phyloP scores from a whole-genome alignment of 345 rosid species.

The Dimocarpus longan region DNA sequence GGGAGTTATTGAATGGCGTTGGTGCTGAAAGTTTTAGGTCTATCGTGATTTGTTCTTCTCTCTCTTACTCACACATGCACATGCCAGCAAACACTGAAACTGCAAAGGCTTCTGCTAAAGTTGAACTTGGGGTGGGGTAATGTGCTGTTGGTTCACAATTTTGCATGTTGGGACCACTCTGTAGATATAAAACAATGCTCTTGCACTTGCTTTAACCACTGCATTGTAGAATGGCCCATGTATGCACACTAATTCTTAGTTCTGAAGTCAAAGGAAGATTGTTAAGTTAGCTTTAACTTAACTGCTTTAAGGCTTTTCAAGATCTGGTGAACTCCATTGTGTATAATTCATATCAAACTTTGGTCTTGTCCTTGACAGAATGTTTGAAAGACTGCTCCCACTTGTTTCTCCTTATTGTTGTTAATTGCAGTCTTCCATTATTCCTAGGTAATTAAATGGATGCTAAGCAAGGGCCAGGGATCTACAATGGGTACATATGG shows the following conservation, averaged over 20 bases:
- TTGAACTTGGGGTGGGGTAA: background rate
- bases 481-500: slow-evolving; percentile 78
- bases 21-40: background rate
- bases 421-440: background rate
- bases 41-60: background rate
- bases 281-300: background rate
- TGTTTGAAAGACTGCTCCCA: background rate
- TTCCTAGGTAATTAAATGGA: slow-evolving; percentile 90
- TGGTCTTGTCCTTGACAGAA: background rate
- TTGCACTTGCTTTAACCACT: background rate
- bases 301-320: background rate
- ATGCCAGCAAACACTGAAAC: background rate
- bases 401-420: background rate
- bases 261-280: background rate
- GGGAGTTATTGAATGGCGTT: background rate
- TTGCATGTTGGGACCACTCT: background rate
- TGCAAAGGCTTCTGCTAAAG: background rate
- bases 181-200: background rate
- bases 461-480: slow-evolving; percentile 98
- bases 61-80: background rate
- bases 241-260: background rate
- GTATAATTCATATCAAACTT: background rate
- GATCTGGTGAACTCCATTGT: background rate
- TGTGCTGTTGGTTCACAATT: background rate
- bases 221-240: background rate